A percentile compares a stretch with the other conserved stretches of the same genome.
phyloP scores from a whole-genome alignment of 768 basidiomycete genomes.

The Amanita jacksonii region DNA sequence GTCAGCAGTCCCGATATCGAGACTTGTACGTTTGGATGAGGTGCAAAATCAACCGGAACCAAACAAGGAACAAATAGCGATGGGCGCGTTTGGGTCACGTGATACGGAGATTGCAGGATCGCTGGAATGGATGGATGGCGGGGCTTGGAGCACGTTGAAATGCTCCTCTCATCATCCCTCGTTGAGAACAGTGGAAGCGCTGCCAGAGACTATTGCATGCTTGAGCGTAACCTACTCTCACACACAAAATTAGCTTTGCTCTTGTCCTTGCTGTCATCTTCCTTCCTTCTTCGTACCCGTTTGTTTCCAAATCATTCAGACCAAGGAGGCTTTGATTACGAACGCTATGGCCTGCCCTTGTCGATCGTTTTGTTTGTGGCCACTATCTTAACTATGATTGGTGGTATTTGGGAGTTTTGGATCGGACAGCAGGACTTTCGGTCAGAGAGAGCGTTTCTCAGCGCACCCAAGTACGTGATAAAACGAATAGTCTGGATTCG shows the following conservation, averaged over 20 bases:
- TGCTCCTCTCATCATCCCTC: neutral
- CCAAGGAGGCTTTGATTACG: conserved; percentile 13
- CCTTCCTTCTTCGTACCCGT: conserved; percentile 51
- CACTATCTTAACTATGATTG: conserved; percentile 42
- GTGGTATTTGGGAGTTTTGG: conserved; percentile 61
- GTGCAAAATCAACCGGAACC: conserved; percentile 27
- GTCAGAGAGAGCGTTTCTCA: conserved; percentile 50
- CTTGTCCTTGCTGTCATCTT: conserved; percentile 52
- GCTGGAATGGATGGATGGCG: neutral
- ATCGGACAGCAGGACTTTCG: conserved; percentile 47
- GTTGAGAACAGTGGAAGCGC: conserved; percentile 39
- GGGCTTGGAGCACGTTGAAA: neutral
- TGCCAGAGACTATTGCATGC: conserved; percentile 72
- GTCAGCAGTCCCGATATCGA: conserved; percentile 13
- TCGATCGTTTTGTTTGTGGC: conserved; percentile 45
- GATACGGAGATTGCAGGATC: conserved; percentile 9
- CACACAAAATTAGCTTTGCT: conserved; percentile 60
- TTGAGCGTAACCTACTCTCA: conserved; percentile 66
- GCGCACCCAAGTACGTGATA: conserved; percentile 40
- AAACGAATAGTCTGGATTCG: conserved; percentile 1
- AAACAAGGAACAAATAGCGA: conserved; percentile 31
- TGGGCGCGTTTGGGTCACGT: conserved; percentile 22
- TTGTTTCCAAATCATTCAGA: conserved; percentile 34
- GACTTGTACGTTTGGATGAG: conserved; percentile 6
- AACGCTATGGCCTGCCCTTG: conserved; percentile 30